Conservation (phyloP, 1,284 basidiomycete genomes). For the Trichosporon coremiiforme region DNA sequence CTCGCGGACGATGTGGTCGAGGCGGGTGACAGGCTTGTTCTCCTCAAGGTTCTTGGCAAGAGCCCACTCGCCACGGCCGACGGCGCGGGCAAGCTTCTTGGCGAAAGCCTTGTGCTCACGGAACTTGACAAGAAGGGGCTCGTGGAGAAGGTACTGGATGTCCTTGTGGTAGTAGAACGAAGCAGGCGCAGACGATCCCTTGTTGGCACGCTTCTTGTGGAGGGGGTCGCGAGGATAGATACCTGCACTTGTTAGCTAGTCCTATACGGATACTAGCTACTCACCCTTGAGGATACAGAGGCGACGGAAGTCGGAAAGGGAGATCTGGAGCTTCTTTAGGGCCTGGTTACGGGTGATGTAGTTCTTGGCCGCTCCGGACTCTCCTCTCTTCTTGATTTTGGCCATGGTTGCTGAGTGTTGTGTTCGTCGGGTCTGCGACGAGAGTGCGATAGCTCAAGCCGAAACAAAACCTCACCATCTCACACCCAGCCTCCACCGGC, state of each 20-base stretch:
- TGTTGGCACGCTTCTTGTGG: slow-evolving; percentile 92
- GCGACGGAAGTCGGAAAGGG: slow-evolving; percentile 93
- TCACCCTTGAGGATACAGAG: slow-evolving; percentile 96
- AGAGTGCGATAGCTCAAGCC: slow-evolving; percentile 9
- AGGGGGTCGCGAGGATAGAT: slow-evolving; percentile 97
- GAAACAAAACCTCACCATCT: not conserved
- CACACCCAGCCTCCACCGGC: slow-evolving; percentile 13
- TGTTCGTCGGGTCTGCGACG: slow-evolving; percentile 14
- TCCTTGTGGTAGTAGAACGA: slow-evolving; percentile 99
- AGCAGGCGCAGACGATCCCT: slow-evolving; percentile 93
- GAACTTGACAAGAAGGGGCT: slow-evolving; percentile 92
- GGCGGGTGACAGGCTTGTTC: slow-evolving; percentile 78
- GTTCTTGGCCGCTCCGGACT: slow-evolving; percentile 91
- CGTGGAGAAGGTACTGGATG: slow-evolving; percentile 97
- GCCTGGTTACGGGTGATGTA: slow-evolving; percentile 90
- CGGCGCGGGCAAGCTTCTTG: slow-evolving; percentile 90
- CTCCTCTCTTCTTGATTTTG: slow-evolving; percentile 83
- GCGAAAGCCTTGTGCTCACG: slow-evolving; percentile 98
- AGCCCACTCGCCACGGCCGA: slow-evolving; percentile 93
- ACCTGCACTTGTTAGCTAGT: slow-evolving; percentile 60
- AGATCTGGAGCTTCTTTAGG: slow-evolving; percentile 91
- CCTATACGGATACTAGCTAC: slow-evolving; percentile 33
- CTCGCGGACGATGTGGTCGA: slow-evolving; percentile 99
- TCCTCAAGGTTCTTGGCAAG: slow-evolving; percentile 93
- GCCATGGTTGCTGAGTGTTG: slow-evolving; percentile 64